These are phyloP conservation scores for Antitrichia curtipendula DNA, from an alignment of 225 moss, liverwort and hornwort species.

Conservation along the genomic window DNA sequence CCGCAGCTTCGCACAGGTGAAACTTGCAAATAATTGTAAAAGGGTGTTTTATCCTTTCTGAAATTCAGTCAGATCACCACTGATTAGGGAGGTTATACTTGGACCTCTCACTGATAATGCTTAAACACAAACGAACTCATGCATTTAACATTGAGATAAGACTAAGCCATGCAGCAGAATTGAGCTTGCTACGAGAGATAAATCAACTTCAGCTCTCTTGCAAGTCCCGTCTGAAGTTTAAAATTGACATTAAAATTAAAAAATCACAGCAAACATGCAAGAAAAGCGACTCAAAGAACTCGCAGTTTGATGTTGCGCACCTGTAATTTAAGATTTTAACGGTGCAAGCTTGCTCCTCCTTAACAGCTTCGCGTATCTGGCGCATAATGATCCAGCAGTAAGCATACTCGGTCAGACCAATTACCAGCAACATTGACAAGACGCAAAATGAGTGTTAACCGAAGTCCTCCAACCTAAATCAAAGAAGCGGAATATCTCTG, in stretches of 20 bases:
- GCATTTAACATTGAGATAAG: not conserved
- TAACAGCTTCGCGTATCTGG: conserved; percentile 62
- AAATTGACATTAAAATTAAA: not conserved
- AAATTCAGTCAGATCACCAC: not conserved
- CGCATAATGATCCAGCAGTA: not conserved
- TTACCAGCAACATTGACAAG: not conserved
- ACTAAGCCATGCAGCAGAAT: not conserved
- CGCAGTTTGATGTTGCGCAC: not conserved
- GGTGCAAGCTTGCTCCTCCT: conserved; percentile 41
- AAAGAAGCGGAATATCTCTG: not conserved
- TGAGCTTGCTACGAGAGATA: not conserved
- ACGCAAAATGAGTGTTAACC: not conserved
- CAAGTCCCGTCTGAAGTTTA: not conserved
- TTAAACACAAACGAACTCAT: not conserved
- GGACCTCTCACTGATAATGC: not conserved
- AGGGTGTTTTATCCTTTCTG: conserved; percentile 71
- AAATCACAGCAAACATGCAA: not conserved
- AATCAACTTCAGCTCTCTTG: not conserved
- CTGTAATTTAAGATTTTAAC: conserved; percentile 75
- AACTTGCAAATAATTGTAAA: conserved; percentile 63
- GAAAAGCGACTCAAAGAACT: not conserved
- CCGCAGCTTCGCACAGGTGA: conserved; percentile 55
- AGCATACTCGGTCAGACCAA: not conserved
- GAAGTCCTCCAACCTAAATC: not conserved
- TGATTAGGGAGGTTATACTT: not conserved